Percentiles rank a stretch among this genome's conserved stretches.
These are phyloP conservation scores for Lactarius akahatsu DNA, from an alignment of 768 basidiomycete species.

Conservation along the genomic window DNA sequence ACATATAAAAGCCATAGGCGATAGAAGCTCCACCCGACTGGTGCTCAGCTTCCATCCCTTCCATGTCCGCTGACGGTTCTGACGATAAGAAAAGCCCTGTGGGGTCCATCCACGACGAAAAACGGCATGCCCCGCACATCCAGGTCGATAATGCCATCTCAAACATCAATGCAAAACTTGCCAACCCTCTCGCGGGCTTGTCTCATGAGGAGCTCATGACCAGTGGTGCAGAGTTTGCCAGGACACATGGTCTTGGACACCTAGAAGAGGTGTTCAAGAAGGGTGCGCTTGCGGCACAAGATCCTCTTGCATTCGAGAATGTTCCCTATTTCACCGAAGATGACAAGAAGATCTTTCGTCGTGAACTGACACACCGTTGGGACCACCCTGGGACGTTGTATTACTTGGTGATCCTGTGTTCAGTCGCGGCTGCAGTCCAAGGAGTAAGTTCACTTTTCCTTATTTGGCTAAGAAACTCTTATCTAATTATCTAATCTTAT, in stretches of 20 bases:
- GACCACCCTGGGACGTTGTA: constrained; percentile 48
- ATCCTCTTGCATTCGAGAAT: constrained; percentile 48
- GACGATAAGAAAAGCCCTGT: constrained; percentile 19
- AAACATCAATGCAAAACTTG: constrained; percentile 47
- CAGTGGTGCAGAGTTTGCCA: constrained; percentile 61
- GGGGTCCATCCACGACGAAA: constrained; percentile 33
- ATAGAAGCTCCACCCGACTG: constrained; percentile 6
- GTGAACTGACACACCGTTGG: constrained; percentile 50
- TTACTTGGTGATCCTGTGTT: constrained; percentile 56
- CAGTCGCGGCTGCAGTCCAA: constrained; percentile 80
- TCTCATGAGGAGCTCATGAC: constrained; percentile 57
- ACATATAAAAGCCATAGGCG: constrained; percentile 20
- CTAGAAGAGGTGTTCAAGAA: constrained; percentile 52
- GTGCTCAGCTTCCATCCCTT: constrained; percentile 6
- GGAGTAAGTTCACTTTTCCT: constrained; percentile 38
- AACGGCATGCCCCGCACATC: constrained; percentile 18
- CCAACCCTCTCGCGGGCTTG: constrained; percentile 61
- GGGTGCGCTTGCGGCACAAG: constrained; percentile 73
- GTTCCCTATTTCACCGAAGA: constrained; percentile 44
- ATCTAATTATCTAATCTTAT: constrained; percentile 11
- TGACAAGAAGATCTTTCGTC: constrained; percentile 44
- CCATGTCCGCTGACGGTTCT: constrained; percentile 22
- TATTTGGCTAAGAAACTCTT: constrained; percentile 19
- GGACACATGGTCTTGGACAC: constrained; percentile 40
- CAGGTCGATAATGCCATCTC: constrained; percentile 40